These are phyloP conservation scores for Barnettozyma populi DNA, from an alignment of 805 yeast genomes.

Conservation along the genomic window DNA sequence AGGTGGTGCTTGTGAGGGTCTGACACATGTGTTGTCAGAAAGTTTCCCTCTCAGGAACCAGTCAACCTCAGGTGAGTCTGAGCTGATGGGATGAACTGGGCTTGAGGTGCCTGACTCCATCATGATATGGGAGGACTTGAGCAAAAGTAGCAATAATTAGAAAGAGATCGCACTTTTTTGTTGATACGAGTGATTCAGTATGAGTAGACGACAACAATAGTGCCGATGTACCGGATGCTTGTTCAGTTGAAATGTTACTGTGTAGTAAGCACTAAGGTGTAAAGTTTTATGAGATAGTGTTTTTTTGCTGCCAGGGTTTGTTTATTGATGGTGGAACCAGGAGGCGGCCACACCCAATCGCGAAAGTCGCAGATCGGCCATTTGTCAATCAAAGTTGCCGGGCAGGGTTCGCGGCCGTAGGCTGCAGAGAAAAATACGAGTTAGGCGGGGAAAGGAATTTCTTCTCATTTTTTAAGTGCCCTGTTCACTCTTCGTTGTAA, in stretches of 20 bases:
- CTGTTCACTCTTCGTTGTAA: constrained; percentile 37
- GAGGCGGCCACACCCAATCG: not conserved
- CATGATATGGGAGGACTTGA: not conserved
- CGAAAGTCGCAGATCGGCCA: not conserved
- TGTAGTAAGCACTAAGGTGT: not conserved
- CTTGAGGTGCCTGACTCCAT: not conserved
- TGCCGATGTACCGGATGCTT: not conserved
- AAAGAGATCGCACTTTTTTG: not conserved
- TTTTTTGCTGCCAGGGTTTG: not conserved
- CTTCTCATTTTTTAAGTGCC: constrained; percentile 11
- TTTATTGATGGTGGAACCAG: not conserved
- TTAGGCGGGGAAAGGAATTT: not conserved
- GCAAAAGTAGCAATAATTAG: not conserved
- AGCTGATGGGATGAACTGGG: not conserved
- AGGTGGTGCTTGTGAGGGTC: constrained; percentile 5
- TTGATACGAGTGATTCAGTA: no score
- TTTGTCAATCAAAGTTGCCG: no score
- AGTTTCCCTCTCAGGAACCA: constrained; percentile 41
- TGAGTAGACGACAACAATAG: no score
- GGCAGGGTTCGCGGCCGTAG: no score
- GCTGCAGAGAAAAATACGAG: not conserved
- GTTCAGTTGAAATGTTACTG: not conserved
- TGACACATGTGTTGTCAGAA: constrained; percentile 12
- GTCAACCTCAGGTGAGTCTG: constrained; percentile 34
- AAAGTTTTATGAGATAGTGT: not conserved